These are phyloP conservation scores for Solanum verrucosum DNA, from an alignment of 257 asterid genomes.

Conservation along the genomic window DNA sequence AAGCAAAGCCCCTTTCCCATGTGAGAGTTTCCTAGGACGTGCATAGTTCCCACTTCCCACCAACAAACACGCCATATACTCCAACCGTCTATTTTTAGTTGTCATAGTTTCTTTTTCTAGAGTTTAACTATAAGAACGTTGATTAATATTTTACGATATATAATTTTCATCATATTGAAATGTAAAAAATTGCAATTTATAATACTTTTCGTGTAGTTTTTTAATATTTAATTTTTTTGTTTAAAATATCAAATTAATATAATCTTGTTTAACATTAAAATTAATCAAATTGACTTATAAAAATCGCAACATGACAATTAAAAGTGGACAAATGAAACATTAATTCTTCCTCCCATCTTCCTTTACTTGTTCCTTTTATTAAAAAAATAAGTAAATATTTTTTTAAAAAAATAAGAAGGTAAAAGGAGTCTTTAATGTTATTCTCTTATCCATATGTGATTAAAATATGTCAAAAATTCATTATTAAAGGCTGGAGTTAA, in stretches of 20 bases:
- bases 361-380: not conserved
- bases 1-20: not conserved
- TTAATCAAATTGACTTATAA: no score
- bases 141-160: no score
- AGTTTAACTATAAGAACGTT: accelerated
- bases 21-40: not conserved
- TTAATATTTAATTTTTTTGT: no score
- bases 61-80: not conserved
- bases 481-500: not conserved
- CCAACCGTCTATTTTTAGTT: accelerated
- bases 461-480: not conserved
- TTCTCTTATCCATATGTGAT: not conserved
- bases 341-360: not conserved
- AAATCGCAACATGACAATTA: no score
- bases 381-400: no score
- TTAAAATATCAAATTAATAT: no score
- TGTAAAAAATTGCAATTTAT: no score
- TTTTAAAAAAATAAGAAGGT: not conserved
- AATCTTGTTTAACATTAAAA: no score
- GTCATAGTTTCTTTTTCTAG: accelerated
- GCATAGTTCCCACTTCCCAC: not conserved
- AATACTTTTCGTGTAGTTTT: accelerated
- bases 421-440: not conserved
- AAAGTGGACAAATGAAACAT: no score
- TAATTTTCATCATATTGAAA: not conserved